These are phyloP conservation scores for Zoysia japonica DNA, from an alignment of 176 grass and related monocot genomes.

Conservation along the genomic window DNA sequence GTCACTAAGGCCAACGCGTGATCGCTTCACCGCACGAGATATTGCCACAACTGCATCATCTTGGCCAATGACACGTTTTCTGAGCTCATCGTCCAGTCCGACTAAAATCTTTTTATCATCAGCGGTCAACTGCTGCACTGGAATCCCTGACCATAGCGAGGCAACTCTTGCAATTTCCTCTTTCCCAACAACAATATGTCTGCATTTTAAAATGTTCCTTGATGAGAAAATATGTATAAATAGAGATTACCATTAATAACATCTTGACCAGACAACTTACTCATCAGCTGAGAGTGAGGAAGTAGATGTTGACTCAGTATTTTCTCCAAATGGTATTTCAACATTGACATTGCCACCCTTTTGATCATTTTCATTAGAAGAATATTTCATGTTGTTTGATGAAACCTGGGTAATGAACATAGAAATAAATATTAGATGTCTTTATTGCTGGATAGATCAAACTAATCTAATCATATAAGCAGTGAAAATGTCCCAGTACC, in stretches of 20 bases:
- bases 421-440: conserved; percentile 20
- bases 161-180: conserved; percentile 95
- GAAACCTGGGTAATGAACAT: conserved; percentile 46
- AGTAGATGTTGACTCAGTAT: conserved; percentile 35
- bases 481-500: conserved; percentile 51
- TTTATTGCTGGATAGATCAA: conserved; percentile 6
- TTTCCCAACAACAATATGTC: conserved; percentile 67
- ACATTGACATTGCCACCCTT: conserved; percentile 22
- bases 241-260: conserved; percentile 13
- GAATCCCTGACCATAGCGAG: conserved; percentile 94
- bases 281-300: conserved; percentile 49
- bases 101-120: conserved; percentile 82
- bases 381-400: conserved; percentile 77
- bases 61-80: conserved; percentile 91
- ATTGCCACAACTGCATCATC: conserved; percentile 88
- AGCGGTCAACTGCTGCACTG: conserved; percentile 83
- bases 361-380: conserved; percentile 44
- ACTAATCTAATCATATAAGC: conserved; percentile 13
- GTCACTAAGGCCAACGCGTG: conserved; percentile 85
- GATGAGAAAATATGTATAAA: conserved; percentile 26
- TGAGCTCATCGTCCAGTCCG: conserved; percentile 75
- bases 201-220: conserved; percentile 46
- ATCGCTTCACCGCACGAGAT: conserved; percentile 85
- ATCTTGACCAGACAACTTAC: conserved; percentile 56
- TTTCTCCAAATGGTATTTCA: conserved; percentile 30